Evolutionary conservation across 2,329 filamentous ascomycete genomes (phyloP).

Genomic region (Fonsecaea pedrosoi): DNA sequence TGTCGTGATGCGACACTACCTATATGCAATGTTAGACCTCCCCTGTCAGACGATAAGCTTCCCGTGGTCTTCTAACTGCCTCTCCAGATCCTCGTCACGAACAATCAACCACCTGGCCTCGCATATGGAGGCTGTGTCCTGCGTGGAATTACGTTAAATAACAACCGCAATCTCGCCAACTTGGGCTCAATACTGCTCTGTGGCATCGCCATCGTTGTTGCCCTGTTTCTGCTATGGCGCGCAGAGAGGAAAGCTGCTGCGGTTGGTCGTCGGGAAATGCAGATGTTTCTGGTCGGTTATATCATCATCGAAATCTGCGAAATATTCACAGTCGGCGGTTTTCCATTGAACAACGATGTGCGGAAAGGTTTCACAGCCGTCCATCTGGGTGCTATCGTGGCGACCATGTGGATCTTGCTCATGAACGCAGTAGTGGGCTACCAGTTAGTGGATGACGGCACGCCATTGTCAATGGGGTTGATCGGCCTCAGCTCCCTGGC

Average conservation of each 20-base stretch:
- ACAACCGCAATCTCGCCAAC: constrained; percentile 74
- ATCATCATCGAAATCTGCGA: constrained; percentile 91
- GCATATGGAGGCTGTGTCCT: constrained; percentile 71
- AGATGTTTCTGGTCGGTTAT: constrained; percentile 86
- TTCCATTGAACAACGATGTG: constrained; percentile 74
- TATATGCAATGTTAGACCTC: constrained; percentile 76
- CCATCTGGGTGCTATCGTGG: constrained; percentile 87
- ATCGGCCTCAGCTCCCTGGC: constrained; percentile 72
- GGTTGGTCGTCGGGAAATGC: constrained; percentile 95
- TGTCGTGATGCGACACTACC: constrained; percentile 84
- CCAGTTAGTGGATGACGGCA: constrained; percentile 93
- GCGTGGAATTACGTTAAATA: constrained; percentile 73
- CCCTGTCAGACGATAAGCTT: background rate
- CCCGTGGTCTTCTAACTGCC: constrained; percentile 30
- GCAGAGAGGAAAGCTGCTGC: constrained; percentile 92
- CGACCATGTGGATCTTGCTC: constrained; percentile 88
- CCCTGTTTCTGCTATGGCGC: constrained; percentile 72
- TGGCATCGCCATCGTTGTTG: constrained; percentile 74
- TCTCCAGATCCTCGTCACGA: constrained; percentile 67
- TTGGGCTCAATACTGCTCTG: constrained; percentile 89
- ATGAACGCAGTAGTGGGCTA: constrained; percentile 92
- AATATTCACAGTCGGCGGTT: constrained; percentile 92
- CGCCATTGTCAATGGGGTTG: constrained; percentile 78
- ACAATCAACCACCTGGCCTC: constrained; percentile 65
- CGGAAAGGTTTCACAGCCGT: constrained; percentile 84